Conservation (phyloP, 306 rosid genomes). For the Urtica urens region DNA sequence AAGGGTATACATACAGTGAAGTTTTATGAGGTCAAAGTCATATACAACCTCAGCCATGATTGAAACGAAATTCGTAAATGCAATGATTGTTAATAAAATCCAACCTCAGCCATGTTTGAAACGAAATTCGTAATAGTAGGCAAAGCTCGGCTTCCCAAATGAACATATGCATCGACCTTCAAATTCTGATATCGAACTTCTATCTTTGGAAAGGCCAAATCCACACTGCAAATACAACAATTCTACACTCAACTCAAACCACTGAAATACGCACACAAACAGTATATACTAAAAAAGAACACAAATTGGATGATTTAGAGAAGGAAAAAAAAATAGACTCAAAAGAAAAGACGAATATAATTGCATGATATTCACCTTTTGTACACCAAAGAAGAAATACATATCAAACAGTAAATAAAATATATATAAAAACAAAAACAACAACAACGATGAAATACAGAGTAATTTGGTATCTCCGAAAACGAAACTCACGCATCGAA, state of each 20-base stretch:
- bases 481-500: slow-evolving; percentile 57
- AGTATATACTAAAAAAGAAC: background rate
- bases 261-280: background rate
- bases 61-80: background rate
- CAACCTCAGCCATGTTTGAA: slow-evolving; percentile 78
- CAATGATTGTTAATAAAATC: background rate
- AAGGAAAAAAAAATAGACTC: background rate
- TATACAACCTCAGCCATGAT: background rate
- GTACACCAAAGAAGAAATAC: too few species aligned
- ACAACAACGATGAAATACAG: too few species aligned
- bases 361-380: too few species aligned
- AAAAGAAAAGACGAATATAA: too few species aligned
- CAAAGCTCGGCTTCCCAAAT: slow-evolving; percentile 88
- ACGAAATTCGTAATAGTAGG: slow-evolving; percentile 92
- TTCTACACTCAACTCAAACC: background rate
- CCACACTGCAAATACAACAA: slow-evolving; percentile 43
- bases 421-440: too few species aligned
- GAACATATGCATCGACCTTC: slow-evolving; percentile 74
- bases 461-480: slow-evolving; percentile 7
- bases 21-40: background rate
- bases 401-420: too few species aligned
- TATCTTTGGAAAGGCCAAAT: slow-evolving; percentile 76
- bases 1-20: background rate
- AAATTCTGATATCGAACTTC: slow-evolving; percentile 82
- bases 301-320: background rate